phyloP scores from a whole-genome alignment of 202 grass and related monocot genomes.

The Elaeis oleifera region DNA sequence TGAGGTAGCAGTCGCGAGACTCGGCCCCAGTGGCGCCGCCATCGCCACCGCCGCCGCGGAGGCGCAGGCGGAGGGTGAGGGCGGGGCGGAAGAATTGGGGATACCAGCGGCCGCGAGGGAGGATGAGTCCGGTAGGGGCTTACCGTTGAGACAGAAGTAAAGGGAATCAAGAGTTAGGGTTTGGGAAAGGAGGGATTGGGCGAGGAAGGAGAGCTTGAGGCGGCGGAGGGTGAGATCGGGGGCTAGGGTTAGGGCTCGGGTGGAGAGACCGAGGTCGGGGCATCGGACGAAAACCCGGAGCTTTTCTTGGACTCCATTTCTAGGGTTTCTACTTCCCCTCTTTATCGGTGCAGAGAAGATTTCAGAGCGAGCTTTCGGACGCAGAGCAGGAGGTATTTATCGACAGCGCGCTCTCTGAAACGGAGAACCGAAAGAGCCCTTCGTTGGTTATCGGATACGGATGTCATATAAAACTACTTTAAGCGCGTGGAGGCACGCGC shows the following conservation, averaged over 20 bases:
- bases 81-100: constrained; percentile 8
- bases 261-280: too few relatives aligned
- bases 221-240: constrained; percentile 34
- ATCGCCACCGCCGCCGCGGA: constrained; percentile 75
- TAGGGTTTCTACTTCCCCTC: too few relatives aligned
- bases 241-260: constrained; percentile 24
- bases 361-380: too few relatives aligned
- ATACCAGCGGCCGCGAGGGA: neutral
- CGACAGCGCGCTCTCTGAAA: too few relatives aligned
- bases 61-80: constrained; percentile 47
- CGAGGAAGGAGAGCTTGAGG: constrained; percentile 36
- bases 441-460: too few relatives aligned
- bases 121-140: constrained; percentile 22
- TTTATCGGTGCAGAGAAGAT: too few relatives aligned
- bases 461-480: too few relatives aligned
- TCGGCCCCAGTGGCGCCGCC: constrained; percentile 88
- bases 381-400: too few relatives aligned
- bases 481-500: too few relatives aligned
- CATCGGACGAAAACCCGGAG: too few relatives aligned
- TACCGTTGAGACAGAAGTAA: constrained; percentile 63
- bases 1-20: constrained; percentile 97
- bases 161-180: constrained; percentile 43
- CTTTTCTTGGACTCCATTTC: too few relatives aligned
- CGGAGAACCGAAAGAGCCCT: too few relatives aligned
- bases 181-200: neutral